Conservation (phyloP, 768 basidiomycete genomes). For the Agrocybe pediades region DNA sequence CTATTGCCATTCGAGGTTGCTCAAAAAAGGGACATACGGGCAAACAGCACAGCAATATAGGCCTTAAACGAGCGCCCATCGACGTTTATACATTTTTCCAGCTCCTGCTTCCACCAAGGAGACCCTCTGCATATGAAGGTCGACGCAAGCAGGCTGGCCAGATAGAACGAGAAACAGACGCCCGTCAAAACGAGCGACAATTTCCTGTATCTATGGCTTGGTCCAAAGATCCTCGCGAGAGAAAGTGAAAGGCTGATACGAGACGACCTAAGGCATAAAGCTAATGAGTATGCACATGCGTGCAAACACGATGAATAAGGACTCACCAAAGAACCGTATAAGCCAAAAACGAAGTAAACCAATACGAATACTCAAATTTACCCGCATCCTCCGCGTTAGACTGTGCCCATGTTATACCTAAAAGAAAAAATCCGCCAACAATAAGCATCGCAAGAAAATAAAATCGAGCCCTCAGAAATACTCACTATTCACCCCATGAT, state of each 20-base stretch:
- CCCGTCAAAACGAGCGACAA: slow-evolving; percentile 1
- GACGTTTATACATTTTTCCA: slow-evolving; percentile 1
- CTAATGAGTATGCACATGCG: background rate
- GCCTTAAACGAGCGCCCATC: background rate
- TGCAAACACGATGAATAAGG: background rate
- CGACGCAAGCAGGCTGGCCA: slow-evolving; percentile 1
- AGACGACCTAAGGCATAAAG: slow-evolving; percentile 4
- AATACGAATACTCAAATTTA: slow-evolving; percentile 6
- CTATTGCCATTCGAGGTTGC: no score
- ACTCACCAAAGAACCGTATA: slow-evolving; percentile 10
- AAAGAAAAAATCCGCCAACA: background rate
- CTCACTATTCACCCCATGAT: background rate
- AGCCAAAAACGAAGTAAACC: slow-evolving; percentile 3
- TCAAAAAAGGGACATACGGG: background rate
- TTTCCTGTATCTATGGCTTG: slow-evolving; percentile 9
- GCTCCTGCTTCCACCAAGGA: slow-evolving; percentile 1
- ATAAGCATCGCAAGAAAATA: background rate
- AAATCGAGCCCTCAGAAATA: background rate
- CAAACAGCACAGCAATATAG: background rate
- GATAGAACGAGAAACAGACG: slow-evolving; percentile 1
- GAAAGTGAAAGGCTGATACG: slow-evolving; percentile 14
- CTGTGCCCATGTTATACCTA: slow-evolving; percentile 1
- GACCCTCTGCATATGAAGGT: slow-evolving; percentile 6
- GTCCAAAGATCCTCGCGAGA: slow-evolving; percentile 13
- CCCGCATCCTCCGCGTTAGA: background rate